Evolutionary conservation across 2,329 filamentous ascomycete species (phyloP), one percentile per base, ranked within the genome.

Genomic region (Monosporascus sp.): DNA sequence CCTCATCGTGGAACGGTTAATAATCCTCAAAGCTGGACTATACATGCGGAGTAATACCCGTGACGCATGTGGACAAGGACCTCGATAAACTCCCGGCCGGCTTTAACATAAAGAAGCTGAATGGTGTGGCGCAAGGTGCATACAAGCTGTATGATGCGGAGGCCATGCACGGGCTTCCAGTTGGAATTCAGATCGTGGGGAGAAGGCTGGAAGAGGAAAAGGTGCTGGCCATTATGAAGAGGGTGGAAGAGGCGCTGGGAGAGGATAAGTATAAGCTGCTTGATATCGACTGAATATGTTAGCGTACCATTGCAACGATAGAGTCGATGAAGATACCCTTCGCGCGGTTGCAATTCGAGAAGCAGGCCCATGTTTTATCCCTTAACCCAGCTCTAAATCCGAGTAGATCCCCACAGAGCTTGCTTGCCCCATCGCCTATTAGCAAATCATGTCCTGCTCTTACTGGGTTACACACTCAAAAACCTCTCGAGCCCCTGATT

Each of bases 141-240:
- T 96, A 94, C 70, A 91, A 88, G 71, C 80, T 91, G 62, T 97
- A 97, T 68, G 84, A 97, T 68, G 85, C 90, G 0, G 73, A 76
- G 16, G 84, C 83, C 54, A 97, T 97, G 92, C 86, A 90, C 47
- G 92, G 91, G 0, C 74, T 97, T 41, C 93, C 93, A 0, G 90
- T 96, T 0, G 92, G 84, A 0, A 85, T 97, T 7, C 91, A 96
- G 70, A 78, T 96, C 24, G 86, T 96, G 0, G 91, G 91, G 0
- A 78, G 87, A 43, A 78, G 91, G 37, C 73, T 95, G 62, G 86
- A 94, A 66, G 91, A 96, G 69, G 91, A 96, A 73, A 94, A 93
- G 74, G 90, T 96, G 0, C 72, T 96, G 49, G 84, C 86, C 0
- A 78, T 87, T 16, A 96, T 96, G 91, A 80, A 86, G 71, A 79